phyloP scores from a whole-genome alignment of 2,329 filamentous ascomycete species.

The Colletotrichum higginsianum region DNA sequence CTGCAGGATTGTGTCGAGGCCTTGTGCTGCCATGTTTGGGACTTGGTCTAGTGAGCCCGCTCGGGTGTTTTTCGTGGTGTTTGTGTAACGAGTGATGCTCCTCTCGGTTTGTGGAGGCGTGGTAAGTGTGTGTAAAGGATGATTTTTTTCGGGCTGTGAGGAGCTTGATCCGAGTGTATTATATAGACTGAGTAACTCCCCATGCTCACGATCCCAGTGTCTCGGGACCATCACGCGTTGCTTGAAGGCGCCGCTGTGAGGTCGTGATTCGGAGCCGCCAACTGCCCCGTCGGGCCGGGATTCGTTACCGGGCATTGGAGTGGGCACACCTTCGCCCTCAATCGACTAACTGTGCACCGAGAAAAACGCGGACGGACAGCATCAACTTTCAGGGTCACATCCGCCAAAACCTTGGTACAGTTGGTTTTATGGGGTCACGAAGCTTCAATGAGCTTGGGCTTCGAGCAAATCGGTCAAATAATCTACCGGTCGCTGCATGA shows the following conservation, averaged over 20 bases:
- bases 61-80: neutral
- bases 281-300: neutral
- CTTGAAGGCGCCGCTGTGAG: neutral
- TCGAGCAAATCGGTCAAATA: neutral
- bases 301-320: neutral
- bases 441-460: neutral
- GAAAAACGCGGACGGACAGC: neutral
- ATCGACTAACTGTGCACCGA: neutral
- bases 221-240: neutral
- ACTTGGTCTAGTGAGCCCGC: too few relatives aligned
- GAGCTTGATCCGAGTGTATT: neutral
- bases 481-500: neutral
- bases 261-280: neutral
- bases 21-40: slow-evolving; percentile 1
- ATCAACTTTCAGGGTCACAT: neutral
- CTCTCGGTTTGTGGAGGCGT: too few relatives aligned
- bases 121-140: too few relatives aligned
- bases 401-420: neutral
- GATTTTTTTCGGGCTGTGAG: neutral
- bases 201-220: neutral
- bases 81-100: neutral
- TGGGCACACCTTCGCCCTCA: neutral
- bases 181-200: neutral
- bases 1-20: slow-evolving; percentile 7
- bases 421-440: neutral